Evolutionary conservation across 768 basidiomycete genomes (phyloP), one percentile per base, ranked within the genome.

Genomic region (Arthromyces matolae): DNA sequence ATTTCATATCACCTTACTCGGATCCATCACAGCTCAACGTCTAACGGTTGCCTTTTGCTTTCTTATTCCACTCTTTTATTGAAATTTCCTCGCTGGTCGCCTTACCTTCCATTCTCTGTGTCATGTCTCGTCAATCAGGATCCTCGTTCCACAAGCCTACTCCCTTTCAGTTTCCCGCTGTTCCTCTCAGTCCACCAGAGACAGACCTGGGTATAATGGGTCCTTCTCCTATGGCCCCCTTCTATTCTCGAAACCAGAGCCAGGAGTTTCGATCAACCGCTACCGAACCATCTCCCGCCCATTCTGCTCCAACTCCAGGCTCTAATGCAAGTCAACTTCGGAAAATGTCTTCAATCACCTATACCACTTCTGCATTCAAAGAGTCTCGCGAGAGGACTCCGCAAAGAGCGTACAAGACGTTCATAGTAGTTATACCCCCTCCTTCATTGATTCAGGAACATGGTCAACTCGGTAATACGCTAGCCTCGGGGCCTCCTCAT

Each of bases 351-450:
- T 72, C 79, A 0, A 71, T 86, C 20, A 64, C 76, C 3, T 87
- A 87, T 63, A 71, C 80, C 51, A 72, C 63, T 46, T 70, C 79
- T 13, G 64, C 66, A 22, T 55, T 72, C 39, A 71, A 74, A 5
- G 78, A 81, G 31, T 51, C 59, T 37, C 71, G 68, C 41, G 76
- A 76, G 18, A 70, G 73, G 51, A 53, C 59, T 20, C 51, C 57
- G 13, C 67, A 71, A 40, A 66, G 75, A 38, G 65, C 57, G 49
- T 68, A 65, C 42, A 79, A 72, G 56, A 78, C 79, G 60, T 73
- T 89, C 42, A 69, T 90, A 14, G 73, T 89, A 31, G 77, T 89
- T 19, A 64, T 84, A 29, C 88, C 88, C 29, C 83, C 88, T 22
- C 46, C 70, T 10, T 71, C 78, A 24, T 70, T 89, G 42, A 64